A percentile compares a stretch with the other conserved stretches of the same genome.
These are phyloP conservation scores for Phytophthora podocarpi DNA, from an alignment of 352 stramenopile genomes.

Conservation along the genomic window DNA sequence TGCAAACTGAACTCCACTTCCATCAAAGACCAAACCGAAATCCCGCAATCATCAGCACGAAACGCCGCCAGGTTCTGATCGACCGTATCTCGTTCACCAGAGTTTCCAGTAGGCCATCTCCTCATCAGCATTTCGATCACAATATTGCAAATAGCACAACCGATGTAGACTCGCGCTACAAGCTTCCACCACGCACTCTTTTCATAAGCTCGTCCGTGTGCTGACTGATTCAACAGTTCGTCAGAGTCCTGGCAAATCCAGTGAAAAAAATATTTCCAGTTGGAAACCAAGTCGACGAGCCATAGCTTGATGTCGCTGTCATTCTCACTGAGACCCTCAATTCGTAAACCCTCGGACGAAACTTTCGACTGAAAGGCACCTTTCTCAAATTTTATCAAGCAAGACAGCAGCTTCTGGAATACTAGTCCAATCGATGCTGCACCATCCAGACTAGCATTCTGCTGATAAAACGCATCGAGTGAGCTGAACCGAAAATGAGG, in stretches of 20 bases:
- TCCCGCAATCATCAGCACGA: slow-evolving; percentile 2
- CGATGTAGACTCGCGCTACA: slow-evolving; percentile 51
- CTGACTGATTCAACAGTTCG: slow-evolving; percentile 20
- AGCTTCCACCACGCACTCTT: slow-evolving; percentile 49
- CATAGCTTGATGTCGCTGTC: slow-evolving; percentile 42
- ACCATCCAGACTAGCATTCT: slow-evolving; percentile 52
- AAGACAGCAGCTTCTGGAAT: slow-evolving; percentile 56
- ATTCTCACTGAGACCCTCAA: slow-evolving; percentile 24
- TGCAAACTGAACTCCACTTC: slow-evolving; percentile 64
- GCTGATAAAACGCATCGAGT: slow-evolving; percentile 54
- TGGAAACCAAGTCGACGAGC: slow-evolving; percentile 52
- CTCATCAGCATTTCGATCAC: slow-evolving; percentile 40
- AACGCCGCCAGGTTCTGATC: not conserved
- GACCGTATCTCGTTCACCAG: not conserved
- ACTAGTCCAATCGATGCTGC: slow-evolving; percentile 45
- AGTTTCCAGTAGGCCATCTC: not conserved
- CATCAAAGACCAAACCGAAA: slow-evolving; percentile 56
- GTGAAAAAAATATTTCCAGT: slow-evolving; percentile 59
- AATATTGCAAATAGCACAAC: slow-evolving; percentile 56
- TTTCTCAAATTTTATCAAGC: slow-evolving; percentile 50
- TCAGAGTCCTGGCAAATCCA: slow-evolving; percentile 54
- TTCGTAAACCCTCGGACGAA: slow-evolving; percentile 25
- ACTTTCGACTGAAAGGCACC: slow-evolving; percentile 23
- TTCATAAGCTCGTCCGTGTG: slow-evolving; percentile 2
- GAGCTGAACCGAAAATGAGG: slow-evolving; percentile 42